Conservation (phyloP, 495 filamentous ascomycete species). For the Lasiosphaeria miniovina region DNA sequence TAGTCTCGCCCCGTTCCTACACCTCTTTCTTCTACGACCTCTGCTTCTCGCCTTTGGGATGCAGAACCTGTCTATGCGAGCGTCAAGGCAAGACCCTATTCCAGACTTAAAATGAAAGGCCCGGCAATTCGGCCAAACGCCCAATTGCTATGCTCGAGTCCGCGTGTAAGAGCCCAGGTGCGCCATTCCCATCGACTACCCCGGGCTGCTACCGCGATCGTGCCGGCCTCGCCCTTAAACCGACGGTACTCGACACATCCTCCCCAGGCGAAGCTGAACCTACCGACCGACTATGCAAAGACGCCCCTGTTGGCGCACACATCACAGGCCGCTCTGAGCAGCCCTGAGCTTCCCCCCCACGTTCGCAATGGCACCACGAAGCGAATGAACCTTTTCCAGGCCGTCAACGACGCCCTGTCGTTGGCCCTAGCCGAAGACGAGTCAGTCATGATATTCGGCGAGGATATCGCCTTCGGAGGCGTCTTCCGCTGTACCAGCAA, state of each 20-base stretch:
- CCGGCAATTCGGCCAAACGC: slow-evolving; percentile 14
- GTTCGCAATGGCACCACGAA: slow-evolving; percentile 69
- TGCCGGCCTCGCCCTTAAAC: slow-evolving; percentile 1
- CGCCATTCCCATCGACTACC: not conserved
- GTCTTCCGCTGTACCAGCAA: slow-evolving; percentile 96
- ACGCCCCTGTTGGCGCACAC: slow-evolving; percentile 80
- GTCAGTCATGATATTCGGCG: slow-evolving; percentile 86
- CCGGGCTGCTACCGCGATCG: not conserved
- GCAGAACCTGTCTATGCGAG: not conserved
- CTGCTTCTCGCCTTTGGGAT: slow-evolving; percentile 1
- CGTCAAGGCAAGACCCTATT: not conserved
- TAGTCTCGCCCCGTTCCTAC: no score
- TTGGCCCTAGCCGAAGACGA: slow-evolving; percentile 81
- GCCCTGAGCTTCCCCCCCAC: slow-evolving; percentile 59
- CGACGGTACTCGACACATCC: slow-evolving; percentile 47
- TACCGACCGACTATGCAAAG: slow-evolving; percentile 83
- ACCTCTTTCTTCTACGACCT: no score
- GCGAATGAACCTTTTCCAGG: slow-evolving; percentile 86
- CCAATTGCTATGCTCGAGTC: slow-evolving; percentile 6
- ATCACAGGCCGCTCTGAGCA: slow-evolving; percentile 63
- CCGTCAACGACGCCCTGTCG: slow-evolving; percentile 84
- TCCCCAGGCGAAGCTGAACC: slow-evolving; percentile 65
- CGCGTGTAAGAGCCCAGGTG: not conserved
- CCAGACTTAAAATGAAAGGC: slow-evolving; percentile 19
- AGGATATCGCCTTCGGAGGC: slow-evolving; percentile 95